Conservation (phyloP, 2,329 filamentous ascomycete species). For the Aureobasidium sp. region DNA sequence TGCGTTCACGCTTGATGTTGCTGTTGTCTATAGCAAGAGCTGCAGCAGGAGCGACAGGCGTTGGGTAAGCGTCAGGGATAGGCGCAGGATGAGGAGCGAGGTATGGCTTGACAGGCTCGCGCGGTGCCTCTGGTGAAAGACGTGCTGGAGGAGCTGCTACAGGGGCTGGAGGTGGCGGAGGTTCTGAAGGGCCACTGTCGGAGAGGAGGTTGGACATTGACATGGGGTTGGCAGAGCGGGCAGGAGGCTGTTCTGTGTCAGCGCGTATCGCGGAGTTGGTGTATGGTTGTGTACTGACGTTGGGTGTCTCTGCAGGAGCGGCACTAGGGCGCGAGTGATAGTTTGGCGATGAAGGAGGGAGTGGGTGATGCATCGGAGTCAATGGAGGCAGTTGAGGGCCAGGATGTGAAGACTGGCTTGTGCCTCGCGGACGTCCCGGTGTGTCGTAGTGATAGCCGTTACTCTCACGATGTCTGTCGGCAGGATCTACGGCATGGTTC, state of each 20-base stretch:
- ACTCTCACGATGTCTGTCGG: slow-evolving; percentile 7
- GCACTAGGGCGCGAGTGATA: slow-evolving; percentile 7
- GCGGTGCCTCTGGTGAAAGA: slow-evolving; percentile 1
- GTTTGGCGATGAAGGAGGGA: slow-evolving; percentile 6
- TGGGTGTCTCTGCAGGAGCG: background rate
- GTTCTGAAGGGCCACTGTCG: slow-evolving; percentile 43
- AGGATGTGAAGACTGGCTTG: slow-evolving; percentile 12
- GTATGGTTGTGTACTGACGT: background rate
- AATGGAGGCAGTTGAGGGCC: slow-evolving; percentile 1
- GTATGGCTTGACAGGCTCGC: slow-evolving; percentile 1
- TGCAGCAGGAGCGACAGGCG: background rate
- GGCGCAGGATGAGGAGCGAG: slow-evolving; percentile 1
- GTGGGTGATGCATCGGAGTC: slow-evolving; percentile 6
- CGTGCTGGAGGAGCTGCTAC: background rate
- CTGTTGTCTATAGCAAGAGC: background rate
- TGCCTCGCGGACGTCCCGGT: slow-evolving; percentile 1
- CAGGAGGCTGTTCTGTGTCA: slow-evolving; percentile 19
- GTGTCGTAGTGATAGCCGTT: slow-evolving; percentile 15
- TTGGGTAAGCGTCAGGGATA: background rate
- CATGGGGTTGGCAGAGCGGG: slow-evolving; percentile 75
- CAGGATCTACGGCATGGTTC: slow-evolving; percentile 18
- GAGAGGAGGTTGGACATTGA: slow-evolving; percentile 93
- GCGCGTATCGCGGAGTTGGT: background rate
- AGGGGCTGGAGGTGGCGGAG: slow-evolving; percentile 9
- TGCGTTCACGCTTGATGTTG: slow-evolving; percentile 10